Conservation (phyloP, 345 rosid species). For the Eucalyptus leucophloia region DNA sequence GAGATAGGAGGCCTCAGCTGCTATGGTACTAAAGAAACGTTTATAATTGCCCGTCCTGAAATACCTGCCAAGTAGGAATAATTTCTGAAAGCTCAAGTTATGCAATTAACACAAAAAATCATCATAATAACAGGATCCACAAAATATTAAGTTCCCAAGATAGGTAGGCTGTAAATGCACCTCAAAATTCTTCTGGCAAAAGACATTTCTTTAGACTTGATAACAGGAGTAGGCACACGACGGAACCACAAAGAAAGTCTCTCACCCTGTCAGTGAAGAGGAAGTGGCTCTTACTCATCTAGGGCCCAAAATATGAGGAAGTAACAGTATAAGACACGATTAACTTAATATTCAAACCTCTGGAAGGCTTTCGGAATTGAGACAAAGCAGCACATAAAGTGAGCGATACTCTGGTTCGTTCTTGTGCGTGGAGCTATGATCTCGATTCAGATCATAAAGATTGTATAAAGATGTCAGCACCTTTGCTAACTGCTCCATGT, state of each 20-base stretch:
- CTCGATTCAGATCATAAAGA: slow-evolving; percentile 59
- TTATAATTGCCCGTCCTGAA: slow-evolving; percentile 56
- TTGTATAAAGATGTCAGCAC: slow-evolving; percentile 55
- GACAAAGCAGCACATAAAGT: slow-evolving; percentile 74
- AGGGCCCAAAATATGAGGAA: background rate
- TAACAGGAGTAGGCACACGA: slow-evolving; percentile 33
- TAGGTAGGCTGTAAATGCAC: slow-evolving; percentile 5
- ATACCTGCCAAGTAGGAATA: slow-evolving; percentile 17
- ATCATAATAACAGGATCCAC: background rate
- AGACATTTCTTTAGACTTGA: slow-evolving; percentile 60
- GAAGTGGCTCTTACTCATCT: background rate
- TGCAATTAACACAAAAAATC: background rate
- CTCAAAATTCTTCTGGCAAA: slow-evolving; percentile 63
- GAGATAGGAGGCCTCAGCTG: slow-evolving; percentile 67
- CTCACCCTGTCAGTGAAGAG: slow-evolving; percentile 52
- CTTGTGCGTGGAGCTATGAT: slow-evolving; percentile 11
- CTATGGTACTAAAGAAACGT: slow-evolving; percentile 35
- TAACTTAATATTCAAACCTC: slow-evolving; percentile 28
- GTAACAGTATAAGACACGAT: background rate
- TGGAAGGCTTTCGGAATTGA: slow-evolving; percentile 40
- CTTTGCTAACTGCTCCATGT: slow-evolving; percentile 88
- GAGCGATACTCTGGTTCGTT: slow-evolving; percentile 78
- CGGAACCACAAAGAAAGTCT: slow-evolving; percentile 86
- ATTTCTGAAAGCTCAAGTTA: background rate
- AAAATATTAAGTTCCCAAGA: background rate